Percentiles rank a stretch among this genome's conserved stretches.
Evolutionary conservation across 2,329 filamentous ascomycete genomes (phyloP).

Genomic region (Lasiodiplodia theobromae): DNA sequence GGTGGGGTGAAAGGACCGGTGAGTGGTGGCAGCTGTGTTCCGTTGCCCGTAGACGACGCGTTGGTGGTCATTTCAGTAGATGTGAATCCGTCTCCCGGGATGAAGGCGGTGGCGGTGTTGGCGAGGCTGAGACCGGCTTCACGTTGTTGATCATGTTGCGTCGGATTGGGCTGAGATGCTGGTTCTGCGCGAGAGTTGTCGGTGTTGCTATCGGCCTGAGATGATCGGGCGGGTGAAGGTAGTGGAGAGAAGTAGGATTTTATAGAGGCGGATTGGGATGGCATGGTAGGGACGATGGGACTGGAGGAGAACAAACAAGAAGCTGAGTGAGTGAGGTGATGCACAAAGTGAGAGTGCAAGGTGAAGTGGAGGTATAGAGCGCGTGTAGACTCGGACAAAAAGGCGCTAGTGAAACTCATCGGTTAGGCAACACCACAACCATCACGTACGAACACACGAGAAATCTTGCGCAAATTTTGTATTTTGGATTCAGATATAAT

Average conservation of each 20-base stretch:
- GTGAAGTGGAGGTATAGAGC: not conserved
- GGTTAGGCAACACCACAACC: not conserved
- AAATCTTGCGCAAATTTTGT: not conserved
- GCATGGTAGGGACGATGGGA: conserved; percentile 38
- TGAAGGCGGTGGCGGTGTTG: conserved; percentile 29
- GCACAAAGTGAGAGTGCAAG: not conserved
- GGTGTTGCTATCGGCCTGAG: not conserved
- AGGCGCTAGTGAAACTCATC: not conserved
- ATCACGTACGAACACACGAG: not conserved
- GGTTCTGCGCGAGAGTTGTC: not conserved
- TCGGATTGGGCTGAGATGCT: conserved; percentile 3
- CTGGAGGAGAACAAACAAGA: not conserved
- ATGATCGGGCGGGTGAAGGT: not conserved
- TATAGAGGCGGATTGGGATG: conserved; percentile 48
- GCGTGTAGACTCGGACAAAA: not conserved
- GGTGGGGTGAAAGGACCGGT: not conserved
- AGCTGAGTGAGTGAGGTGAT: not conserved
- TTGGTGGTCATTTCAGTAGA: conserved; percentile 44
- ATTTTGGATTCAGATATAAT: conserved; percentile 4
- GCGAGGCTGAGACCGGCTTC: conserved; percentile 31
- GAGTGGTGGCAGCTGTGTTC: not conserved
- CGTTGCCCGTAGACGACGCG: not conserved
- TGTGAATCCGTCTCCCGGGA: conserved; percentile 62
- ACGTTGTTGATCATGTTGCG: not conserved
- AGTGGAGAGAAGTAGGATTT: conserved; percentile 52